Base-by-base conservation (phyloP, 352 stramenopile genomes). In the Pythium sp. region DNA sequence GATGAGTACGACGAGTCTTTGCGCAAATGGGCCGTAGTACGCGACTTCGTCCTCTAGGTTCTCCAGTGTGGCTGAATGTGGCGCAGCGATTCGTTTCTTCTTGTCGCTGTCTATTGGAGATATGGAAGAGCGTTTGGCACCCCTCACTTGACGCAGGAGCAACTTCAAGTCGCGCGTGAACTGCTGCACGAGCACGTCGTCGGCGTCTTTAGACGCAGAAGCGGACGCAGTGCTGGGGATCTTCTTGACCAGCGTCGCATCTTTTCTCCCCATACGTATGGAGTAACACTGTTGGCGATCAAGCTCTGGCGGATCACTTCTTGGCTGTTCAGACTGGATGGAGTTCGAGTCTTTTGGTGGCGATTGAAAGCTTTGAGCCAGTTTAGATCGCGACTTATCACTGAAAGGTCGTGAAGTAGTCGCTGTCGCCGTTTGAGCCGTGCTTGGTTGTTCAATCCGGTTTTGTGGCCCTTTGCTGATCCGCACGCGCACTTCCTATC, bases 141-240 rank as follows among this genome's bases (percentile, higher is more conserved):
- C 80, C 15, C 72, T 73, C 24, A 73, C 69, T 6, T 78, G 69
- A 22, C 79, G 73, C 55, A 89, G 41, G 5, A 87, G 34, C 0
- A 70, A 62, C 9, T 65, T 36, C 55, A 92, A 74, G 41, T 92
- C 80, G 38, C 84, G 81, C 43, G 72, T 69, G 68, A 89, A 86
- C 30, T 89, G 81, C 14, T 86, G 74, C 54, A 77, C 60, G 5
- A 92, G 66, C 30, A 78, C 74, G 51, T 79, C 61, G 2, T 58
- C 46, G 3, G 65, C 64, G 32, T 79, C 70, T 24, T 61, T 26
- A 5, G 57, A 14, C 3, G 47, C 43, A 5, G 22, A n/a, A 30
- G 53, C 30, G 12, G 30, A 26, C 14, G 60, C 18, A 1, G 36
- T 53, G 26, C 64, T 70, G 0, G 57, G n/a, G 22, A 71, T 73